These are phyloP conservation scores for Penicillium glabrum DNA, from an alignment of 2,329 filamentous ascomycete genomes.

Conservation along the genomic window DNA sequence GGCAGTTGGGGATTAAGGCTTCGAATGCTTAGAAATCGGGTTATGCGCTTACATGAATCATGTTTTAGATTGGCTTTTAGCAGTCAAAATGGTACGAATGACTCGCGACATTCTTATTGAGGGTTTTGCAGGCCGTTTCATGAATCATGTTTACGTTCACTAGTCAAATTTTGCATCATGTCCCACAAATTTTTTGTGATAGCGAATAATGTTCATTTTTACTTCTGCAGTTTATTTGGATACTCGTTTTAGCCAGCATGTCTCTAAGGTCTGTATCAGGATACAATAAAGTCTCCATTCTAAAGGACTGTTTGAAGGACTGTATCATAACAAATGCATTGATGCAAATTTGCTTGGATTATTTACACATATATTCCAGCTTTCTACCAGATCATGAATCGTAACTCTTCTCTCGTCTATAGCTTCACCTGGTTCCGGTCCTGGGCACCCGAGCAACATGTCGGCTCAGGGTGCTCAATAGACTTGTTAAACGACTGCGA, in stretches of 20 bases:
- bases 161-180: not conserved
- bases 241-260: constrained; percentile 31
- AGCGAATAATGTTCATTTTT: not conserved
- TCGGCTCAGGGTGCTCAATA: constrained; percentile 30
- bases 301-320: not conserved
- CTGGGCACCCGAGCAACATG: constrained; percentile 22
- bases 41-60: too few species aligned
- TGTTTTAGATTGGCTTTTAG: too few species aligned
- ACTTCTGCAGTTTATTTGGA: too few species aligned
- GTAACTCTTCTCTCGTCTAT: constrained; percentile 5
- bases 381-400: not conserved
- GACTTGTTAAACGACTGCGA: constrained; percentile 42
- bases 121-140: not conserved
- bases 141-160: not conserved
- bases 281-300: not conserved
- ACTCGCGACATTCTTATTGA: too few species aligned
- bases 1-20: too few species aligned
- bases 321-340: too few species aligned
- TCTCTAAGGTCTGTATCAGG: constrained; percentile 38
- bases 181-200: not conserved
- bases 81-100: too few species aligned
- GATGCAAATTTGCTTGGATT: not conserved
- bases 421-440: constrained; percentile 27
- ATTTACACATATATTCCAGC: not conserved
- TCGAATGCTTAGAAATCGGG: too few species aligned